A percentile compares a stretch with the other conserved stretches of the same genome.
Evolutionary conservation across 2,329 filamentous ascomycete genomes (phyloP).

Genomic region (Fusarium pilosicola): DNA sequence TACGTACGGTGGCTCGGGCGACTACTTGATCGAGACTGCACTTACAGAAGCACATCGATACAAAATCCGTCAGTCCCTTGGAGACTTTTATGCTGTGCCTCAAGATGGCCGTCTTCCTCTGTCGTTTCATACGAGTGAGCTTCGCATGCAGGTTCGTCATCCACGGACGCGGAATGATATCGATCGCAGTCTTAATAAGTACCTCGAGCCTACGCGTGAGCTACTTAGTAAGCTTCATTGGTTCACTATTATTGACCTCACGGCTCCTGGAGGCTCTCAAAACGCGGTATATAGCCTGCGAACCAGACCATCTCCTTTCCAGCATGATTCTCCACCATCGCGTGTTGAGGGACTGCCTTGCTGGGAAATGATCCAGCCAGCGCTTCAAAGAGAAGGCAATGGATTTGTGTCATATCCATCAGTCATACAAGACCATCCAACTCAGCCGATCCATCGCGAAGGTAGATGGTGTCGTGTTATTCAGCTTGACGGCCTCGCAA

Average conservation of each 20-base stretch:
- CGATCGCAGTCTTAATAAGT: neutral
- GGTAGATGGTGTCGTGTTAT: neutral
- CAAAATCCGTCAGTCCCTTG: neutral
- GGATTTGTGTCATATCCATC: neutral
- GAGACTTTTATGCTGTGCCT: neutral
- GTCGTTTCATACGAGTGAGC: neutral
- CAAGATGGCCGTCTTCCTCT: neutral
- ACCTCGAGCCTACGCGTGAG: neutral
- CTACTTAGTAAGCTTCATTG: neutral
- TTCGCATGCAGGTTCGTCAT: neutral
- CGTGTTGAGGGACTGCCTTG: neutral
- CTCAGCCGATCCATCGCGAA: neutral
- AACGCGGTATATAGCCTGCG: neutral
- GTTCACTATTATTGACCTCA: neutral
- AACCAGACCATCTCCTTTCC: accelerated
- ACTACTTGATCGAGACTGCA: neutral
- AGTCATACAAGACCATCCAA: neutral
- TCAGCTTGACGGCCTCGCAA: neutral
- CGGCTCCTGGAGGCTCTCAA: neutral
- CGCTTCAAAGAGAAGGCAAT: neutral
- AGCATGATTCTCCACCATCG: neutral
- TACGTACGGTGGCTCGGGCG: neutral
- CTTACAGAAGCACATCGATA: neutral
- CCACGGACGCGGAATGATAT: neutral
- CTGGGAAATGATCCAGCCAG: neutral